A percentile compares a stretch with the other conserved stretches of the same genome.
Conservation (phyloP, 371 early-diverging fungal genomes). For the Mucor piriformis region DNA sequence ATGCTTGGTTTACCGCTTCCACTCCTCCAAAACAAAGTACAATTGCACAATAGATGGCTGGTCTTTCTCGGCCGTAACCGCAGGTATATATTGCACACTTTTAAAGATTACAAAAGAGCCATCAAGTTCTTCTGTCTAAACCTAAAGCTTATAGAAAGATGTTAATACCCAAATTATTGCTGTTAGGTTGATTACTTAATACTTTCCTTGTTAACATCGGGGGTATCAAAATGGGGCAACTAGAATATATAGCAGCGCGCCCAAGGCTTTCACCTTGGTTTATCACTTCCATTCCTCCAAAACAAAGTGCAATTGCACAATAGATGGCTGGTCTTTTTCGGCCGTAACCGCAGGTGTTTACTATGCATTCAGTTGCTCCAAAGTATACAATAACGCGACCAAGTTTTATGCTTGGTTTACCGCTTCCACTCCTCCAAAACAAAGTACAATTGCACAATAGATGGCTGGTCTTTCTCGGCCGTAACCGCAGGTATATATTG, state of each 20-base stretch:
- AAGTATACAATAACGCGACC: constrained; percentile 6
- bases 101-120: not conserved
- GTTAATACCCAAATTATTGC: constrained; percentile 8
- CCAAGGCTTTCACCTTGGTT: constrained; percentile 7
- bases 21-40: constrained; percentile 12
- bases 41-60: constrained; percentile 8
- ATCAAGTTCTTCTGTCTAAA: constrained; percentile 11
- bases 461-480: constrained; percentile 7
- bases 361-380: not conserved
- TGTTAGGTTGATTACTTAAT: constrained; percentile 5
- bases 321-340: constrained; percentile 8
- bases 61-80: constrained; percentile 6
- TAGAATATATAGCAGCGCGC: constrained; percentile 12
- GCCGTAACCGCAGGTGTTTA: constrained; percentile 5
- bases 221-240: constrained; percentile 7
- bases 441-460: constrained; percentile 6
- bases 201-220: constrained; percentile 1
- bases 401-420: constrained; percentile 8
- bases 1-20: constrained; percentile 11
- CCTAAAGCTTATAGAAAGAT: constrained; percentile 12
- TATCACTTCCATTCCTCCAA: constrained; percentile 13
- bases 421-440: constrained; percentile 10
- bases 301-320: constrained; percentile 11
- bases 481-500: constrained; percentile 2
- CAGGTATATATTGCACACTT: constrained; percentile 1